These are phyloP conservation scores for Malus sylvestris DNA, from an alignment of 306 rosid species.

Conservation along the genomic window DNA sequence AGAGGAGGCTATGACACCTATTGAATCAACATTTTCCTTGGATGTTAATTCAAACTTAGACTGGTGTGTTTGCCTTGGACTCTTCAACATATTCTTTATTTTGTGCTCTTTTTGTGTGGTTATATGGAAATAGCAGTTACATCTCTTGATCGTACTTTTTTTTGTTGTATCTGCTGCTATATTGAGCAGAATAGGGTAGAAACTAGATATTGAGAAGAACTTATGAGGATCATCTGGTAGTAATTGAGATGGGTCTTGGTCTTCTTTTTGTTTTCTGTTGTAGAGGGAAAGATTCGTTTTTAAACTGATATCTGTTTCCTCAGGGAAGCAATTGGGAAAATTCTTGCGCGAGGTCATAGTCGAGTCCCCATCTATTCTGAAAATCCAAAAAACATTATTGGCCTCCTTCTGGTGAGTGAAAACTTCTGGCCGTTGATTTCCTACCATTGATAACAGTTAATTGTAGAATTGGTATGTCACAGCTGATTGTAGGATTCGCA, in stretches of 20 bases:
- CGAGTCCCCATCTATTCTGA: conserved; percentile 41
- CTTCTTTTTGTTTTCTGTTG: background rate
- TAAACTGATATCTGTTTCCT: background rate
- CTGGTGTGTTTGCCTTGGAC: conserved; percentile 28
- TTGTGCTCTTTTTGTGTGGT: background rate
- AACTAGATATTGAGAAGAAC: background rate
- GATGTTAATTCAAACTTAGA: conserved; percentile 48
- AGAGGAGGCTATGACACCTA: conserved; percentile 56
- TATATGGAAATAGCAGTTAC: background rate
- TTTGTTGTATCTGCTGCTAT: background rate
- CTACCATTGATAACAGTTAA: background rate
- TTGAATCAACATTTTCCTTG: conserved; percentile 53
- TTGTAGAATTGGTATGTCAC: background rate
- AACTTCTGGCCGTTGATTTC: background rate
- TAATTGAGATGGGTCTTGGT: background rate
- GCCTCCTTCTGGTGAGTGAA: conserved; percentile 37
- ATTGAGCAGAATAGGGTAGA: background rate
- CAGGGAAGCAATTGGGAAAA: conserved; percentile 55
- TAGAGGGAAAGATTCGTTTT: background rate
- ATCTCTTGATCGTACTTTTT: background rate
- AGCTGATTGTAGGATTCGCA: background rate
- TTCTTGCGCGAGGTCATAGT: conserved; percentile 57
- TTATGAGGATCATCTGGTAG: background rate
- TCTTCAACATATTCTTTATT: background rate
- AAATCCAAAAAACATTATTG: conserved; percentile 43